Percentiles rank a stretch among this genome's conserved stretches.
Evolutionary conservation across 352 stramenopile species (phyloP).

Genomic region (Globisporangium nagaii): DNA sequence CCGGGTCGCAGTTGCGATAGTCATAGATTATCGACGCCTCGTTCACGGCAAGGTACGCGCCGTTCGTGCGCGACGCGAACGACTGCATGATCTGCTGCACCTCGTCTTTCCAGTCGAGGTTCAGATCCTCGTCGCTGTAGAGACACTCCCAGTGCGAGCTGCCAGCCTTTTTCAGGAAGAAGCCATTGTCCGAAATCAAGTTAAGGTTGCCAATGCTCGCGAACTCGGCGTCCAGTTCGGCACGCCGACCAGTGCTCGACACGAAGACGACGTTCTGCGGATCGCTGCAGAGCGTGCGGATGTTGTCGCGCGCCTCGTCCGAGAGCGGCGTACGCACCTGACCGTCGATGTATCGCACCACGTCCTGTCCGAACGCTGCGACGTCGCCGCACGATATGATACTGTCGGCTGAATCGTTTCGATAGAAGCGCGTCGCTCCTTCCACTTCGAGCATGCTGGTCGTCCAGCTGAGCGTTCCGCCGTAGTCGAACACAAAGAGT

Average conservation of each 20-base stretch:
- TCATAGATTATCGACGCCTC: slow-evolving; percentile 97
- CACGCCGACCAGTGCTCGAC: slow-evolving; percentile 49
- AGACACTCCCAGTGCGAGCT: slow-evolving; percentile 49
- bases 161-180: slow-evolving; percentile 49
- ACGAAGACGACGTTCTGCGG: slow-evolving; percentile 67
- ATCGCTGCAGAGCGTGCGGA: slow-evolving; percentile 49
- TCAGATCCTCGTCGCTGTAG: slow-evolving; percentile 38
- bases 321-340: slow-evolving; percentile 67
- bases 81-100: slow-evolving; percentile 95
- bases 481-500: slow-evolving; percentile 98
- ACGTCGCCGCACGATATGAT: slow-evolving; percentile 16
- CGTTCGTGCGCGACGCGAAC: slow-evolving; percentile 96
- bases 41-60: slow-evolving; percentile 96
- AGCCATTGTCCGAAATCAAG: slow-evolving; percentile 62
- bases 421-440: slow-evolving; percentile 20
- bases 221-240: slow-evolving; percentile 58
- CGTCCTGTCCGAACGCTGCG: slow-evolving; percentile 17
- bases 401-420: slow-evolving; percentile 48
- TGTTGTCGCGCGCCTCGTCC: slow-evolving; percentile 42
- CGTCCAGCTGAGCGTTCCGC: slow-evolving; percentile 91
- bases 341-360: slow-evolving; percentile 56
- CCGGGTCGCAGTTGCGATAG: slow-evolving; percentile 96
- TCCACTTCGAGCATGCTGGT: slow-evolving; percentile 62
- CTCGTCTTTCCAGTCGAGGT: slow-evolving; percentile 93
- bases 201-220: slow-evolving; percentile 41